Evolutionary conservation across 1,284 basidiomycete species (phyloP), one percentile per base, ranked within the genome.

Genomic region (Cryptococcus sp.): DNA sequence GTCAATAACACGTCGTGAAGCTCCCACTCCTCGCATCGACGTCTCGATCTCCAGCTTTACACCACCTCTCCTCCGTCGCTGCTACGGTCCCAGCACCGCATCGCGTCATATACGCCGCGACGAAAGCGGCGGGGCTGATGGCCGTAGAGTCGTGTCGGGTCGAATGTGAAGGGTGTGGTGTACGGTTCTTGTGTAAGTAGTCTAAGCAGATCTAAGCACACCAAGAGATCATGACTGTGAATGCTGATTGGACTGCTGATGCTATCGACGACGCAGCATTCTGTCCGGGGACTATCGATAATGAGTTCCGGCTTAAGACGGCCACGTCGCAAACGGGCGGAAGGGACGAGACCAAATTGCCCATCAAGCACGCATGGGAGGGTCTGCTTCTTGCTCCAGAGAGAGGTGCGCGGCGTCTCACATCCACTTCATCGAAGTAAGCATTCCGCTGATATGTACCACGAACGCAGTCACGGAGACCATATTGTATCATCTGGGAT

Each of bases 31-130:
- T 96, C 22, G 82, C 85, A 19, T 78, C 81, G 19, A 85, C 86
- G 0, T 94, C 91, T 0, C 59, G 68, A 0, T 82, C 85, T 0
- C 93, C 93, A 0, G 85, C 89, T 0, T 82, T 95, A 43, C 84
- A 90, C 41, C 85, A 93, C 52, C 79, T 95, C 41, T 91, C 90
- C 10, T 91, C 88, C 7, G 82, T 90, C 4, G 92, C 88, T 3
- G 86, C 90, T 0, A 81, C 89, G 8, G 85, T 93, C 25, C 89
- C 93, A 0, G 86, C 93, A 0, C 93, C 93, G 0, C 92, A 90
- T 0, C 87, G 93, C 17, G 81, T 89, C 0, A 79, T 97, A 27
- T 97, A 97, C 75, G 86, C 85, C 0, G 86, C 91, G 0, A 90
- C 89, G 4, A 97, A 97, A 76, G 82, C 88, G 1, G 88, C 90